Evolutionary conservation across 768 basidiomycete genomes (phyloP).

Genomic region (Boletus rubescentipes): DNA sequence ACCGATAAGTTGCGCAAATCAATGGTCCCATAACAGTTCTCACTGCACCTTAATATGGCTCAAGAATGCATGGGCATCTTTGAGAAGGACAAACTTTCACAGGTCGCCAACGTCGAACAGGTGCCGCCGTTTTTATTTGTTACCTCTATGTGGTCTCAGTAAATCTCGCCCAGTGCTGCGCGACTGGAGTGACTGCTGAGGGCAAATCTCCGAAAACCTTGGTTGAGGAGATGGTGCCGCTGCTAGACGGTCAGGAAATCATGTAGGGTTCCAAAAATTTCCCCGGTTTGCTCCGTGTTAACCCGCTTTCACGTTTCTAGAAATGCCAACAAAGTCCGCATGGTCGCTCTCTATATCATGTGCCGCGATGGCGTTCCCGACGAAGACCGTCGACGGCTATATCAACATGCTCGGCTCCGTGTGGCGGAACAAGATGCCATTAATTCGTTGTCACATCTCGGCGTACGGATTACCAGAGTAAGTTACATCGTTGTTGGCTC

Average conservation of each 20-base stretch:
- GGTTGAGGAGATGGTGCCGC: slow-evolving; percentile 98
- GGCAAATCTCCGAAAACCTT: slow-evolving; percentile 93
- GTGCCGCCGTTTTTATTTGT: slow-evolving; percentile 33
- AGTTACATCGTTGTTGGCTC: slow-evolving; percentile 20
- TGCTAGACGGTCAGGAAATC: slow-evolving; percentile 84
- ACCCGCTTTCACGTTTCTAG: slow-evolving; percentile 39
- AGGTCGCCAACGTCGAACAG: slow-evolving; percentile 90
- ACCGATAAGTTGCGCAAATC: neutral
- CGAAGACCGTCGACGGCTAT: slow-evolving; percentile 90
- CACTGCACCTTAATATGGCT: slow-evolving; percentile 94
- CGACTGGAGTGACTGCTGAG: slow-evolving; percentile 87
- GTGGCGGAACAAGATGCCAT: slow-evolving; percentile 92
- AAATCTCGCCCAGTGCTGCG: slow-evolving; percentile 67
- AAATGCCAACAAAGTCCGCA: slow-evolving; percentile 89
- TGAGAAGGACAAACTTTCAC: slow-evolving; percentile 80
- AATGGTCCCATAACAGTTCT: slow-evolving; percentile 61
- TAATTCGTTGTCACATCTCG: slow-evolving; percentile 81
- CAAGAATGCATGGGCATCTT: slow-evolving; percentile 96
- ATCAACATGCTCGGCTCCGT: slow-evolving; percentile 89
- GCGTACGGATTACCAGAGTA: slow-evolving; percentile 82
- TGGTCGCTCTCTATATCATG: slow-evolving; percentile 94
- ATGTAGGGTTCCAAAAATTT: slow-evolving; percentile 49
- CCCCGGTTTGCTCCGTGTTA: neutral
- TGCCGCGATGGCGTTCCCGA: slow-evolving; percentile 97
- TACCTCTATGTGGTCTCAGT: neutral